phyloP scores from a whole-genome alignment of 768 basidiomycete species.

The Panus rudis region DNA sequence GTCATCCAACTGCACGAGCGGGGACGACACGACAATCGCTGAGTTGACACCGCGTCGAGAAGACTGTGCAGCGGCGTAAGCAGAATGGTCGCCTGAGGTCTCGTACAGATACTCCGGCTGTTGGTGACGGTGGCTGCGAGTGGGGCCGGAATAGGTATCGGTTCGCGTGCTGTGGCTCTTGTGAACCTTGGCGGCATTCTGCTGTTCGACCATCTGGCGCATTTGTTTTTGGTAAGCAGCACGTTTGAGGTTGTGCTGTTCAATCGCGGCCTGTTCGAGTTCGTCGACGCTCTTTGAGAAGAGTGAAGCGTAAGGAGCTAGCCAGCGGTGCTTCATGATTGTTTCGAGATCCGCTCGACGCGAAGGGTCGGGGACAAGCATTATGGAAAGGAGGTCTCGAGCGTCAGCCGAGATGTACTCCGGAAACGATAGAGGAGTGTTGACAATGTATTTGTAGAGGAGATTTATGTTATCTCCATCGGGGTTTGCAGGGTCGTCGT shows the following conservation, averaged over 20 bases:
- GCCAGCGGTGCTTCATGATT: conserved; percentile 89
- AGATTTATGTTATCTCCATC: conserved; percentile 99
- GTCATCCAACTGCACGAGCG: conserved; percentile 45
- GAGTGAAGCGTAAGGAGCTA: conserved; percentile 50
- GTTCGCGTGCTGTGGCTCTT: conserved; percentile 53
- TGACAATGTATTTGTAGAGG: conserved; percentile 97
- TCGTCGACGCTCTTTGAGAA: conserved; percentile 74
- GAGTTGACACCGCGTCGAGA: conserved; percentile 36
- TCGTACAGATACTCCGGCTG: conserved; percentile 74
- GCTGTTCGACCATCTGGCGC: conserved; percentile 47
- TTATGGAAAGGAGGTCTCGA: conserved; percentile 75
- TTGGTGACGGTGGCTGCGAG: conserved; percentile 35
- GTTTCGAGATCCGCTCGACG: conserved; percentile 66
- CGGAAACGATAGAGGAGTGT: conserved; percentile 94
- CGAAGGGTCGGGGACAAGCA: conserved; percentile 91
- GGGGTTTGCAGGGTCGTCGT: conserved; percentile 97
- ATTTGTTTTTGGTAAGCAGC: conserved; percentile 78
- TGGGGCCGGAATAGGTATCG: conserved; percentile 27
- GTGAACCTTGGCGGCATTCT: conserved; percentile 28
- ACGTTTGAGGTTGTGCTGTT: conserved; percentile 79
- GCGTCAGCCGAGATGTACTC: conserved; percentile 85
- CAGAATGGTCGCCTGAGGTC: conserved; percentile 55
- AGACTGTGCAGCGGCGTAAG: conserved; percentile 32
- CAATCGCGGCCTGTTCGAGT: conserved; percentile 73
- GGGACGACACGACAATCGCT: conserved; percentile 34